Evolutionary conservation across 169 alveolate genomes (phyloP).

Genomic region (Cryptosporidium viatorum): DNA sequence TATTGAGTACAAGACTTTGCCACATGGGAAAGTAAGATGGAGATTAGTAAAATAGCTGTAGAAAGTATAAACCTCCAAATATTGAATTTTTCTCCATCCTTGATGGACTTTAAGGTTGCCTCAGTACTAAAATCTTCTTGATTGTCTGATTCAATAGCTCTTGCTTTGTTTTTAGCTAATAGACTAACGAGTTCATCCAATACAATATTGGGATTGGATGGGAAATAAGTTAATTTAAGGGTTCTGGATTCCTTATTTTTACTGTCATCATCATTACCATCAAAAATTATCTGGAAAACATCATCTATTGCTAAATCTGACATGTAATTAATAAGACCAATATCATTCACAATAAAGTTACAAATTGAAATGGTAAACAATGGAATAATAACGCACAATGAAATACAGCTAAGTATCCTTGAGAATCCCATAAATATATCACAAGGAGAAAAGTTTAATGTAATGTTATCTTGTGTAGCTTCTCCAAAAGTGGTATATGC

Average conservation of each 20-base stretch:
- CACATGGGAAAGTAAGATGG: slow-evolving; percentile 64
- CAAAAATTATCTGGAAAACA: slow-evolving; percentile 35
- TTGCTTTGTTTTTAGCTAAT: slow-evolving; percentile 31
- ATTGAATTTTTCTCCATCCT: neutral
- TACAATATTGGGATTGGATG: neutral
- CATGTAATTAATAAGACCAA: slow-evolving; percentile 69
- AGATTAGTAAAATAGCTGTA: slow-evolving; percentile 15
- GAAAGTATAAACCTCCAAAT: slow-evolving; percentile 48
- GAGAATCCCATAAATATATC: slow-evolving; percentile 72
- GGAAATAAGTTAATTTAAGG: neutral
- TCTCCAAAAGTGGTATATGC: slow-evolving; percentile 61
- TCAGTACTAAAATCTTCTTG: neutral
- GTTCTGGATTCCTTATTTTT: neutral
- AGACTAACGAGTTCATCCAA: slow-evolving; percentile 11
- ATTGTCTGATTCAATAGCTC: slow-evolving; percentile 52
- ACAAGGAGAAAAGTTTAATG: slow-evolving; percentile 65
- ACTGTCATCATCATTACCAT: slow-evolving; percentile 1
- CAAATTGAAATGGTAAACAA: slow-evolving; percentile 52
- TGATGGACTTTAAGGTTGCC: slow-evolving; percentile 1
- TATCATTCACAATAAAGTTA: slow-evolving; percentile 57
- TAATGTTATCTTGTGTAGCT: slow-evolving; percentile 53
- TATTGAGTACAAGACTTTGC: slow-evolving; percentile 74
- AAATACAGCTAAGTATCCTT: slow-evolving; percentile 57
- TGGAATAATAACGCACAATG: slow-evolving; percentile 66
- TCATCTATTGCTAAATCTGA: slow-evolving; percentile 69